A percentile compares a stretch with the other conserved stretches of the same genome.
These are phyloP conservation scores for Russula olivacea DNA, from an alignment of 768 basidiomycete species.

Conservation along the genomic window DNA sequence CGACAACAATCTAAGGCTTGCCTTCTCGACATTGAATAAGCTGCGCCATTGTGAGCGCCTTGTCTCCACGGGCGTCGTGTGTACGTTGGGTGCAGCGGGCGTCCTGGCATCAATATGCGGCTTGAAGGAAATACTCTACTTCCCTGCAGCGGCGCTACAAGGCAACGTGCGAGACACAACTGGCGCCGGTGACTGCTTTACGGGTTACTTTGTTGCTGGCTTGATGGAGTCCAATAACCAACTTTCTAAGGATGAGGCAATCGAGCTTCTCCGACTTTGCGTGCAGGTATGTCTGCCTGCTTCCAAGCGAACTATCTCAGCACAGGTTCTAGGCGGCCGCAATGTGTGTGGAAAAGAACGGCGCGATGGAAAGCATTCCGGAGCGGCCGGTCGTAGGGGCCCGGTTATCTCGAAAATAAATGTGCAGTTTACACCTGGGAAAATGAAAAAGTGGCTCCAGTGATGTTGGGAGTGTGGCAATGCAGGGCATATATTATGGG, in stretches of 20 bases:
- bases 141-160: conserved; percentile 44
- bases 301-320: not conserved
- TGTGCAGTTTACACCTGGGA: not conserved
- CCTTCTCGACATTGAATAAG: conserved; percentile 25
- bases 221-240: conserved; percentile 40
- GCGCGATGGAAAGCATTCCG: conserved; percentile 56
- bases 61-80: conserved; percentile 41
- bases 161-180: conserved; percentile 46
- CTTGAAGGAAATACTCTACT: conserved; percentile 30
- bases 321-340: conserved; percentile 44
- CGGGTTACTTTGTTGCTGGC: conserved; percentile 53
- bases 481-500: conserved; percentile 29
- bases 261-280: conserved; percentile 35
- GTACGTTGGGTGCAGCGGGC: conserved; percentile 50
- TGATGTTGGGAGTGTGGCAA: conserved; percentile 6
- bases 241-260: conserved; percentile 29
- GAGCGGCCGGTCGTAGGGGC: conserved; percentile 36
- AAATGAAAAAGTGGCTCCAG: not conserved
- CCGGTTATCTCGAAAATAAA: conserved; percentile 8
- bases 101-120: conserved; percentile 40
- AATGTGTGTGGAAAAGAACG: conserved; percentile 52
- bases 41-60: conserved; percentile 27
- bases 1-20: conserved; percentile 20
- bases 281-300: conserved; percentile 36
- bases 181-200: conserved; percentile 60